phyloP scores from a whole-genome alignment of 192 early-diverging fungal species.

The Helicostylum pulchrum region DNA sequence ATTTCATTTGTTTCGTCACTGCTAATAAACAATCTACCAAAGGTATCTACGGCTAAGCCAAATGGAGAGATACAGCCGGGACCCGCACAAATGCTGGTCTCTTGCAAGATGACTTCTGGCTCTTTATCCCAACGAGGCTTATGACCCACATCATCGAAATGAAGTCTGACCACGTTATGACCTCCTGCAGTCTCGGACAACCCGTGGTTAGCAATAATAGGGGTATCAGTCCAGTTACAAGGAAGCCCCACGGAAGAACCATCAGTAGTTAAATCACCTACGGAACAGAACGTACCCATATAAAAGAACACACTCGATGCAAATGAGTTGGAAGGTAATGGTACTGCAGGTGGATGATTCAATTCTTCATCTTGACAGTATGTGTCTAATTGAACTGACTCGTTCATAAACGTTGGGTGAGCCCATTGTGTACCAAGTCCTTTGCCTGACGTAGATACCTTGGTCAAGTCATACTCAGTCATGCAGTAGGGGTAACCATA shows the following conservation, averaged over 20 bases:
- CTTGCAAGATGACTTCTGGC: slow-evolving; percentile 19
- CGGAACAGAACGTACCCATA: slow-evolving; percentile 26
- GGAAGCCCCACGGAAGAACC: slow-evolving; percentile 32
- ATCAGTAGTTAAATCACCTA: slow-evolving; percentile 12
- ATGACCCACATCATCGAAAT: slow-evolving; percentile 31
- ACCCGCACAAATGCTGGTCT: slow-evolving; percentile 13
- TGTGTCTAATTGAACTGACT: not conserved
- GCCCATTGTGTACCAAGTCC: slow-evolving; percentile 12
- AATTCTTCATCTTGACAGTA: slow-evolving; percentile 22
- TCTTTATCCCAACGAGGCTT: slow-evolving; percentile 25
- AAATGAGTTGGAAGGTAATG: slow-evolving; percentile 14
- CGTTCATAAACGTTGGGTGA: slow-evolving; percentile 19
- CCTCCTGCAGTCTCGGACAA: not conserved
- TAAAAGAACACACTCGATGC: slow-evolving; percentile 23
- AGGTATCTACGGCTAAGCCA: slow-evolving; percentile 21
- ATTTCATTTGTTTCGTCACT: slow-evolving; percentile 33
- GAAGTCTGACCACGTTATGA: slow-evolving; percentile 25
- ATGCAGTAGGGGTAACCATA: slow-evolving; percentile 30
- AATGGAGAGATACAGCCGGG: slow-evolving; percentile 21
- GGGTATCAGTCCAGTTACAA: slow-evolving; percentile 36
- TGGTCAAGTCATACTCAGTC: slow-evolving; percentile 11
- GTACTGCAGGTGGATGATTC: slow-evolving; percentile 19
- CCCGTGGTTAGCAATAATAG: slow-evolving; percentile 27
- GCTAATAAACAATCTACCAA: slow-evolving; percentile 21
- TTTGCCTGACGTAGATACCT: not conserved